phyloP scores from a whole-genome alignment of 2,329 filamentous ascomycete genomes.

The Aspergillus sp. region DNA sequence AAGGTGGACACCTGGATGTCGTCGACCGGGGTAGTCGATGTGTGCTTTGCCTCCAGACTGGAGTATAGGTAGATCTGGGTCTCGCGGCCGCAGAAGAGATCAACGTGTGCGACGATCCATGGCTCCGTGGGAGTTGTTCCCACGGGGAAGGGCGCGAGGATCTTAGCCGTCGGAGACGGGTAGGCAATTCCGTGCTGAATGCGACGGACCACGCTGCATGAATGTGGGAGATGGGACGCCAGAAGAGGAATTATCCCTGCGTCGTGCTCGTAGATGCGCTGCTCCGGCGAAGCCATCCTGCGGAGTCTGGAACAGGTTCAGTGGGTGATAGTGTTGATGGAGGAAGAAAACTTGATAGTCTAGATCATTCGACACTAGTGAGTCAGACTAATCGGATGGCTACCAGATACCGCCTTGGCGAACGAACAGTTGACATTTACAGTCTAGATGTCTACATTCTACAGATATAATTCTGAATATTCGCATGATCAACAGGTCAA shows the following conservation, averaged over 20 bases:
- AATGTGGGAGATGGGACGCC: slow-evolving; percentile 34
- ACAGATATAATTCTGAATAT: too few relatives aligned
- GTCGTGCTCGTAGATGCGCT: slow-evolving; percentile 12
- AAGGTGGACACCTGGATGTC: not conserved
- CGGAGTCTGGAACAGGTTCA: not conserved
- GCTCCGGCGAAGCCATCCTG: not conserved
- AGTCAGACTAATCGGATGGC: too few relatives aligned
- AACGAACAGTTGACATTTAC: too few relatives aligned
- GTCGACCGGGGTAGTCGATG: not conserved
- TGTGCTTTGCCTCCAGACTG: slow-evolving; percentile 32
- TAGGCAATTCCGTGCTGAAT: slow-evolving; percentile 37
- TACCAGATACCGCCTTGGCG: too few relatives aligned
- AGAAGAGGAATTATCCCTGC: slow-evolving; percentile 26
- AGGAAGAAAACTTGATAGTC: too few relatives aligned
- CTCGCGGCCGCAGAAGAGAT: slow-evolving; percentile 36
- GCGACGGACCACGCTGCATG: slow-evolving; percentile 35
- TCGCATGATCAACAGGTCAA: too few relatives aligned
- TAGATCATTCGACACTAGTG: too few relatives aligned
- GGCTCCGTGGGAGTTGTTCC: slow-evolving; percentile 16
- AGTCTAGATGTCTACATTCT: too few relatives aligned
- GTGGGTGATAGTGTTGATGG: too few relatives aligned
- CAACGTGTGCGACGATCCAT: slow-evolving; percentile 42
- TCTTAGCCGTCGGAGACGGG: slow-evolving; percentile 29
- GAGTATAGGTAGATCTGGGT: slow-evolving; percentile 44
- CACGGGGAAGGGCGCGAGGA: slow-evolving; percentile 33